Evolutionary conservation across 768 basidiomycete genomes (phyloP), one percentile per base, ranked within the genome.

Genomic region (Tremella mesenterica): DNA sequence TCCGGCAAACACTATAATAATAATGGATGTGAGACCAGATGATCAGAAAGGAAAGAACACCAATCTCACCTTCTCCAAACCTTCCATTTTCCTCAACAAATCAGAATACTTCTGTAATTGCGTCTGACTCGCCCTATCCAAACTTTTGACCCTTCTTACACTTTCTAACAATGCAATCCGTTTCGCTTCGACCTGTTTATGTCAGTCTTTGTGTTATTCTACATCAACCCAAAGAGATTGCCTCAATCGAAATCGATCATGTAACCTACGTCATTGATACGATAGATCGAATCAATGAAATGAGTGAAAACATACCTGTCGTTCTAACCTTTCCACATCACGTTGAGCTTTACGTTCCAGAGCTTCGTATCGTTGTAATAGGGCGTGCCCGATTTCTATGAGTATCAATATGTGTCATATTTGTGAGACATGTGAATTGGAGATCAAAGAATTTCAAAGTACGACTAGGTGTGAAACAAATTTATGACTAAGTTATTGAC

Each of bases 341-440:
- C 60, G 49, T 23, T 57, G 52, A 25, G 57, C 51, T 45, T 68
- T 67, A 33, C 57, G 53, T 48, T 65, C 64, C 36, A 70, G 39
- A 31, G 85, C 86, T 74, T 92, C 90, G 68, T 92, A 88, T 55
- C 84, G 77, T 65, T 86, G 83, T 44, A 95, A 73, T 44, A 95
- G 74, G 3, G 91, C 90, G 72, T 90, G 87, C 12, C 90, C 90
- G 26, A 93, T 84, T 78, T 92, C 89, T 89, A 48, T 21, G 26
- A 3, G 25, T 30, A 3, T 38, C 36, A 50, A 33, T 14, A 50
- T 12, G 18, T 23, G 26, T 48, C 18, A 26, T 4, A 12, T 36
- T 18, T 46, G 21, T 8, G 21, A 21, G 44, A n/a, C 16, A 9
- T 26, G 43, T 18, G 46, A 34, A 43, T 30, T n/a, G n/a, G n/a